A percentile compares a stretch with the other conserved stretches of the same genome.
phyloP scores from a whole-genome alignment of 2,329 filamentous ascomycete genomes.

The Talaromyces sp. region DNA sequence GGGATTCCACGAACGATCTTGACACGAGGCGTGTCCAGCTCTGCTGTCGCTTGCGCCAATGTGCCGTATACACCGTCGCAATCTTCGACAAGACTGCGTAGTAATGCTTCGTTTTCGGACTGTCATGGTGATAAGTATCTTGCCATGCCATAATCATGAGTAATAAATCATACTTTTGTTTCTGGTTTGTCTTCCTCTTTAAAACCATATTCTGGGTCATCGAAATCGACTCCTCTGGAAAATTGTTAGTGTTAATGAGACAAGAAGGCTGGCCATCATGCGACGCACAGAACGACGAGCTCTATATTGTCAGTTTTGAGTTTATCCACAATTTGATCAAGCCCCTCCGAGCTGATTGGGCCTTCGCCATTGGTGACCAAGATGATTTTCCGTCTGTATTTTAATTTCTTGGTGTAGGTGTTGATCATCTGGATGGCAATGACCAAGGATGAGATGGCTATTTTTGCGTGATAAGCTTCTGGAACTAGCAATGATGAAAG shows the following conservation, averaged over 20 bases:
- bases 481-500: background rate
- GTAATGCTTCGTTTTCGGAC: slow-evolving; percentile 64
- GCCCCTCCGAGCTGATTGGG: slow-evolving; percentile 63
- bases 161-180: slow-evolving; percentile 51
- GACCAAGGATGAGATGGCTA: slow-evolving; percentile 74
- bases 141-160: background rate
- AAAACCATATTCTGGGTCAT: slow-evolving; percentile 80
- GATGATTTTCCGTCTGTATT: slow-evolving; percentile 74
- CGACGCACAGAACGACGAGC: slow-evolving; percentile 66
- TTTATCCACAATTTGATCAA: slow-evolving; percentile 64
- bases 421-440: slow-evolving; percentile 83
- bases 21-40: slow-evolving; percentile 68
- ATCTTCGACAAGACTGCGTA: slow-evolving; percentile 60
- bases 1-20: slow-evolving; percentile 71
- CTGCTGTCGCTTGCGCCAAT: slow-evolving; percentile 74
- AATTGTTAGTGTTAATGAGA: slow-evolving; percentile 18
- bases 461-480: slow-evolving; percentile 15
- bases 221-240: slow-evolving; percentile 79
- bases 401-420: slow-evolving; percentile 70
- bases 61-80: slow-evolving; percentile 76
- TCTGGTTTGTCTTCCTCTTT: slow-evolving; percentile 81
- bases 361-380: slow-evolving; percentile 79
- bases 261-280: background rate
- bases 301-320: slow-evolving; percentile 73
- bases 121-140: slow-evolving; percentile 23